Conservation (phyloP, 2,329 filamentous ascomycete species). For the Pseudonectria foliicola region DNA sequence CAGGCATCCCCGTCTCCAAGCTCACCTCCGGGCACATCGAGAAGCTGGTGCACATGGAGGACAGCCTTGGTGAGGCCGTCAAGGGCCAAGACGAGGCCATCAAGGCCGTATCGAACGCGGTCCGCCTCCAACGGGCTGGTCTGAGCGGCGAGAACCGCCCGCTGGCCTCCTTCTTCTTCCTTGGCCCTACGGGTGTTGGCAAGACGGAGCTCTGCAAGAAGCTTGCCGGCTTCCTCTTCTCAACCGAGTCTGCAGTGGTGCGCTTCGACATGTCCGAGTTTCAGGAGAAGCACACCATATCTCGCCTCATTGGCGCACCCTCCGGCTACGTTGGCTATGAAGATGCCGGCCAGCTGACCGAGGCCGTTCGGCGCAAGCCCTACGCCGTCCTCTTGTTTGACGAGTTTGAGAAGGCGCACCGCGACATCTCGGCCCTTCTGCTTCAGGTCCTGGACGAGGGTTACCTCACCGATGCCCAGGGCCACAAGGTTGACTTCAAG, state of each 20-base stretch:
- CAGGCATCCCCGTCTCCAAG: conserved; percentile 88
- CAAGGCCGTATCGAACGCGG: conserved; percentile 82
- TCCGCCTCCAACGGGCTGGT: conserved; percentile 87
- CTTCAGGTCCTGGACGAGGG: conserved; percentile 95
- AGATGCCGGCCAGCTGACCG: conserved; percentile 90
- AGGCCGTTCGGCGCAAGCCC: conserved; percentile 88
- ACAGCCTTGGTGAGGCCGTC: conserved; percentile 73
- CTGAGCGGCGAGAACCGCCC: conserved; percentile 87
- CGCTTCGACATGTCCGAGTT: conserved; percentile 98
- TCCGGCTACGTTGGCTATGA: conserved; percentile 97
- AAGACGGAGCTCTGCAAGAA: conserved; percentile 98
- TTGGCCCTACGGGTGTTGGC: conserved; percentile 91
- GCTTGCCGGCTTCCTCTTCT: conserved; percentile 87
- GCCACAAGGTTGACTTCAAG: conserved; percentile 92
- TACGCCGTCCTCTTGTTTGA: conserved; percentile 94
- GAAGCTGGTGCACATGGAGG: conserved; percentile 94
- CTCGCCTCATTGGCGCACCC: conserved; percentile 82
- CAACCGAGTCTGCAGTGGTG: conserved; percentile 81
- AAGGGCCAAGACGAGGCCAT: conserved; percentile 93
- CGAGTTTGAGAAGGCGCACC: conserved; percentile 95
- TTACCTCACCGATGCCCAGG: conserved; percentile 90
- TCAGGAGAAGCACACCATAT: conserved; percentile 94
- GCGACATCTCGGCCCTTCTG: conserved; percentile 85
- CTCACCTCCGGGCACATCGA: conserved; percentile 90
- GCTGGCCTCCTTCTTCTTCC: conserved; percentile 93